Base-by-base conservation (phyloP, 345 rosid species). In the Aquilaria sinensis region DNA sequence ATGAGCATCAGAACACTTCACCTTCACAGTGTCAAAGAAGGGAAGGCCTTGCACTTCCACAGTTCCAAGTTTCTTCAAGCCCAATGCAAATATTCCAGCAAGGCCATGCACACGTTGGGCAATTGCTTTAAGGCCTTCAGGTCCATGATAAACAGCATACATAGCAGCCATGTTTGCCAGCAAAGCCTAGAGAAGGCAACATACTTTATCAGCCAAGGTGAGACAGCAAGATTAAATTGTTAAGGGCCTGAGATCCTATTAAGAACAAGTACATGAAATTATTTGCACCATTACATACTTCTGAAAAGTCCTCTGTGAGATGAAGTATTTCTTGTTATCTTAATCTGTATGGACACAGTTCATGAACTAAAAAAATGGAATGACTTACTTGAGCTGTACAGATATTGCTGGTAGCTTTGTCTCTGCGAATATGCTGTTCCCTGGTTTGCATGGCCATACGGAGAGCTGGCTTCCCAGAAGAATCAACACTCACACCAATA, bases 381-480 rank as follows among this genome's bases (percentile, higher is more conserved):
- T 63, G 6, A 60, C 81, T 78, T 83, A 90, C 99, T 73, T 94
- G 99, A 73, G 99, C 93, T 59, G 99, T 94, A 78, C 97, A 94
- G 81, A 94, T 94, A 85, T 94, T 94, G 82, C 97, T 90, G 60
- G 97, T 90, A 64, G 99, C 99, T 82, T 94, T 94, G 75, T 94
- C 99, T 77, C 99, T 83, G 61, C 97, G 87, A 63, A 94, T 90
- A 78, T 94, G 99, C 63, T 94, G 99, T 72, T 94, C 99, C 74
- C 99, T 85, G 3, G 99, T 94, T 77, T 94, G 99, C 99, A 94
- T 94, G 0, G 97, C 99, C 99, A 90, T 82, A 60, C 99, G 97
- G 63, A 94, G 77, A 63, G 99, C 99, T 57, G 76, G 86, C 81
- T 88, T 88, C 60, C 99, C 99, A 0, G 85, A 74, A 66, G 99